Evolutionary conservation across 2,329 filamentous ascomycete genomes (phyloP).

Genomic region (Metarhizium anisopliae): DNA sequence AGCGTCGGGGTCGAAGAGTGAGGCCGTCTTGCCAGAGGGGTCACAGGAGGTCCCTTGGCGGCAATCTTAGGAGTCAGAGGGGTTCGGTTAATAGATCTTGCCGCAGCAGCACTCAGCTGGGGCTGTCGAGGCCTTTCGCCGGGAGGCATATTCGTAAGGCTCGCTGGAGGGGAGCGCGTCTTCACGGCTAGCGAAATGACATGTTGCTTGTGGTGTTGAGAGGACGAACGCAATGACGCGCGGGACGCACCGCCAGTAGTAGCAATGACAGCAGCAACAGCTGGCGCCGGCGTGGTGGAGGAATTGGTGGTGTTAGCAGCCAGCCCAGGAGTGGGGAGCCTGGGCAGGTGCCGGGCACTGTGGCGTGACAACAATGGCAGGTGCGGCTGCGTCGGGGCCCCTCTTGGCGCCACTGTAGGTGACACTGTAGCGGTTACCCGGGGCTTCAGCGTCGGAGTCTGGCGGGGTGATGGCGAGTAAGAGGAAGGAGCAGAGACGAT

Average conservation of each 20-base stretch:
- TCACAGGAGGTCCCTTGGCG: slow-evolving; percentile 27
- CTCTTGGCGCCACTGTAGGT: background rate
- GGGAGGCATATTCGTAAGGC: slow-evolving; percentile 31
- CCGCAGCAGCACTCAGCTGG: slow-evolving; percentile 53
- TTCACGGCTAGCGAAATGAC: background rate
- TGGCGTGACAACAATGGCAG: background rate
- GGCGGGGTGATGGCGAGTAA: background rate
- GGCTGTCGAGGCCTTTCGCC: slow-evolving; percentile 57
- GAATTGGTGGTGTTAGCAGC: background rate
- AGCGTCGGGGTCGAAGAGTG: slow-evolving; percentile 9
- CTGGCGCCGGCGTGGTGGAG: background rate
- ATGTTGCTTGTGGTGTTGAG: slow-evolving; percentile 5
- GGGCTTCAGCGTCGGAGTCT: background rate
- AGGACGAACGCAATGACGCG: background rate
- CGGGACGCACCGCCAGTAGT: background rate
- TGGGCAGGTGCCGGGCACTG: background rate
- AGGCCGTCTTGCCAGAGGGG: slow-evolving; percentile 32
- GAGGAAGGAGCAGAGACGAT: background rate
- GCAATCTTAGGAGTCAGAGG: slow-evolving; percentile 50
- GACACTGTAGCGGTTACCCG: background rate
- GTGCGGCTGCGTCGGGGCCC: background rate
- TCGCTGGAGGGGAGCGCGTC: slow-evolving; percentile 6
- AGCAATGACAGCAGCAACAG: background rate
- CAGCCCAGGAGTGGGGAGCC: background rate
- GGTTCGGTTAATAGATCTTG: slow-evolving; percentile 39